Evolutionary conservation across 371 early-diverging fungal species (phyloP).

Genomic region (Massospora cicadina): DNA sequence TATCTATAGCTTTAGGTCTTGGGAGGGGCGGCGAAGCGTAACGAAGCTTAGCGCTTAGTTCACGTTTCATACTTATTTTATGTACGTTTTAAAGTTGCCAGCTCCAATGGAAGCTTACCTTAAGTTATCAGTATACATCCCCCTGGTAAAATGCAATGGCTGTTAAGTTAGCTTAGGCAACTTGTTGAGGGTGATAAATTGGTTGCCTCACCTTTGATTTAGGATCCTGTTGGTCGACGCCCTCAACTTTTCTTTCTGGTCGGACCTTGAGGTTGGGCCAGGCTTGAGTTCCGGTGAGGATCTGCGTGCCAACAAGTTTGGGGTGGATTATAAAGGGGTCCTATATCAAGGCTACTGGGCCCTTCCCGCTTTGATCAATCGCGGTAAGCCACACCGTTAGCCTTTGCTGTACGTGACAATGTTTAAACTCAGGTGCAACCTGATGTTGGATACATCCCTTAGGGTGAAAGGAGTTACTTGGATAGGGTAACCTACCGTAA

Average conservation of each 20-base stretch:
- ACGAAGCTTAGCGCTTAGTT: no score
- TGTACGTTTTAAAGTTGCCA: background rate
- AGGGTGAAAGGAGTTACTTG: no score
- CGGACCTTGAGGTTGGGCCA: conserved; percentile 28
- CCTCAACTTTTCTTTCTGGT: conserved; percentile 85
- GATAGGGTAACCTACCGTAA: no score
- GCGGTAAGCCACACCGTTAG: conserved; percentile 22
- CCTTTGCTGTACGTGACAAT: background rate
- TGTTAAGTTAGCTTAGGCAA: no score
- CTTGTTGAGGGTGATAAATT: no score
- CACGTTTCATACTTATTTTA: no score
- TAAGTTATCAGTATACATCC: no score
- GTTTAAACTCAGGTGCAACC: background rate
- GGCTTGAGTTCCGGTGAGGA: conserved; percentile 13
- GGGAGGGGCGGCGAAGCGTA: no score
- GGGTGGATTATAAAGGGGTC: conserved; percentile 33
- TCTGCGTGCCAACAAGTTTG: conserved; percentile 27
- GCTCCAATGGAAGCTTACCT: no score
- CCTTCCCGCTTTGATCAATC: conserved; percentile 58
- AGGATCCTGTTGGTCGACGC: conserved; percentile 50
- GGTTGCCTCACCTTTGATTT: no score
- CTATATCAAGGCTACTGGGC: conserved; percentile 78
- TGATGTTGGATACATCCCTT: background rate
- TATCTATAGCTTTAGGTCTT: no score
- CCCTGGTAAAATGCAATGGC: no score